A percentile compares a stretch with the other conserved stretches of the same genome.
Evolutionary conservation across 2,329 filamentous ascomycete species (phyloP).

Genomic region (Trichophyton mentagrophytes): DNA sequence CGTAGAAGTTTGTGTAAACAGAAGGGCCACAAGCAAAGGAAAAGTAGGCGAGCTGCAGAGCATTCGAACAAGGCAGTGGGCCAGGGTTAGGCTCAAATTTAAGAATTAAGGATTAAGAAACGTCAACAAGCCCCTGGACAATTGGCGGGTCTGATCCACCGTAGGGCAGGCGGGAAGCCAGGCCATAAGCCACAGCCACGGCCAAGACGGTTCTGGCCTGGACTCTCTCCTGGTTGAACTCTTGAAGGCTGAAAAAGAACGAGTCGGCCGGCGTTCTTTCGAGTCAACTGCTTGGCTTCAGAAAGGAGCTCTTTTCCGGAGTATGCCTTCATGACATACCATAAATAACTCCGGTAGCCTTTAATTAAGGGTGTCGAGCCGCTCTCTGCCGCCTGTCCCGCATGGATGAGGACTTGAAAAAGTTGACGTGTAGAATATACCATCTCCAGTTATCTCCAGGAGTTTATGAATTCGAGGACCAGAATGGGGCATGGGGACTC

Average conservation of each 20-base stretch:
- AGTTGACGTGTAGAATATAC: neutral
- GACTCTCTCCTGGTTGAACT: neutral
- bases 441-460: neutral
- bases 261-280: neutral
- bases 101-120: neutral
- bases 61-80: neutral
- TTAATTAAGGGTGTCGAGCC: neutral
- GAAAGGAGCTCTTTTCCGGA: neutral
- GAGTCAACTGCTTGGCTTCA: neutral
- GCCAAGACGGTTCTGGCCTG: neutral
- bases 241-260: neutral
- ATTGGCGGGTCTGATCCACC: neutral
- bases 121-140: neutral
- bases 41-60: neutral
- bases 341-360: neutral
- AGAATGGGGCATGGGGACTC: neutral
- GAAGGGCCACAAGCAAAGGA: neutral
- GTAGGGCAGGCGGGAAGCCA: neutral
- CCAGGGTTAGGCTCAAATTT: neutral
- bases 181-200: neutral
- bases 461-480: neutral
- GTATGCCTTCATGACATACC: neutral
- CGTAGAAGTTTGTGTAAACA: neutral
- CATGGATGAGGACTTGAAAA: neutral
- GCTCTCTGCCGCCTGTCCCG: neutral